phyloP scores from a whole-genome alignment of 1,284 basidiomycete species.

The Leucocoprinus gongylophorus region DNA sequence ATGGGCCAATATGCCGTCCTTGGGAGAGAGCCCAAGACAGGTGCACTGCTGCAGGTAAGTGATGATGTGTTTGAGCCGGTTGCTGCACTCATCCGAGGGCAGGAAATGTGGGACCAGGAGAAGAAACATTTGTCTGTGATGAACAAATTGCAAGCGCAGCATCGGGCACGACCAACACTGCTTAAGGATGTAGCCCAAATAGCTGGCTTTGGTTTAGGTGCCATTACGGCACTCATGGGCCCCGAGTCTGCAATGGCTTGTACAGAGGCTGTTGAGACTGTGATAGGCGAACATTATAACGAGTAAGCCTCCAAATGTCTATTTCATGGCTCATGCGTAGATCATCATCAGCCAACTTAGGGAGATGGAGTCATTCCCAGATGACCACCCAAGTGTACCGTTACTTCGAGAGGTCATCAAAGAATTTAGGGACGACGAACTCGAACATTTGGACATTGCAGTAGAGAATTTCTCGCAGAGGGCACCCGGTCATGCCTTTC shows the following conservation, averaged over 20 bases:
- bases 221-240: conserved; percentile 81
- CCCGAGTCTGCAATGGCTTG: conserved; percentile 97
- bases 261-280: conserved; percentile 96
- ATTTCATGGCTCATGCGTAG: background rate
- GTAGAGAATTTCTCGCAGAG: conserved; percentile 87
- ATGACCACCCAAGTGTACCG: conserved; percentile 72
- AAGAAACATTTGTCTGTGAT: conserved; percentile 87
- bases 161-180: conserved; percentile 77
- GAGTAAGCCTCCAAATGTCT: conserved; percentile 55
- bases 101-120: conserved; percentile 98
- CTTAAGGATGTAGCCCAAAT: conserved; percentile 81
- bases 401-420: conserved; percentile 69
- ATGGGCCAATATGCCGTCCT: conserved; percentile 73
- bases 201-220: conserved; percentile 82
- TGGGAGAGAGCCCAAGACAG: conserved; percentile 53
- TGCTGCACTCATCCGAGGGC: background rate
- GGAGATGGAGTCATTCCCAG: conserved; percentile 54
- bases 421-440: conserved; percentile 92
- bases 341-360: conserved; percentile 57
- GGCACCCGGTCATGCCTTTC: conserved; percentile 86
- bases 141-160: conserved; percentile 78
- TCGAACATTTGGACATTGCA: conserved; percentile 91
- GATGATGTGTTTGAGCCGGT: background rate
- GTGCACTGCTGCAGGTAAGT: conserved; percentile 70
- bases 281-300: conserved; percentile 97